Base-by-base conservation (phyloP, 2,329 filamentous ascomycete species). In the Beauveria rudraprayagi region DNA sequence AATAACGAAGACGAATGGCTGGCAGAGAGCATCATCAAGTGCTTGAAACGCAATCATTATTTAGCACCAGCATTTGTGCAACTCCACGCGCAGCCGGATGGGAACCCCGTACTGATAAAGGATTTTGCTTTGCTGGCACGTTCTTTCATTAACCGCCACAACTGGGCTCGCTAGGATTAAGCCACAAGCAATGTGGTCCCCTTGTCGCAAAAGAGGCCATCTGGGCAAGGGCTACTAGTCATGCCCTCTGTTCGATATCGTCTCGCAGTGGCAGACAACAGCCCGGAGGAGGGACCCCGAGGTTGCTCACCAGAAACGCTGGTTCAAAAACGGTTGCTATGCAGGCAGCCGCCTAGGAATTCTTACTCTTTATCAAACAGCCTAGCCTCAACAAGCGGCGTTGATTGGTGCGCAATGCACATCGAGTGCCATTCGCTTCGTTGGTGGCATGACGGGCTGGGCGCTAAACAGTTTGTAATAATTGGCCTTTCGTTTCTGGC, bases 101-200 rank as follows among this genome's bases (percentile, higher is more conserved):
- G 40, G 34, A 37, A 19, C 41, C 41, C 41, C 41, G 41, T n/a
- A 9, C 26, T 28, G 26, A 8, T 28, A n/a, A 4, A 28, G 40
- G 53, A 46, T 10, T 50, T 41, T 19, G 22, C 44, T 57, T 34
- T 34, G 55, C 44, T 50, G 44, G 55, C 55, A 57, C 52, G 52
- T 46, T 46, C 17, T 24, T 53, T 40, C 16, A n/a, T 47, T 28
- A 48, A 57, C 55, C 55, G 55, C 55, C 55, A 57, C 55, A 57
- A 50, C 46, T 57, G 55, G 34, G 9, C 19, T 17, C 11, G 34
- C 34, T 14, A 28, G 44, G 44, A 46, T 11, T 19, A 24, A 22
- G 41, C 24, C 52, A 43, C 22, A 22, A 22, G 41, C 53, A 56
- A 56, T 19, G 53, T 30, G 41, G 53, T 34, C 24, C 54, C 54